Conservation (phyloP, 2,329 filamentous ascomycete genomes). For the Sclerotinia sclerotiorum region DNA sequence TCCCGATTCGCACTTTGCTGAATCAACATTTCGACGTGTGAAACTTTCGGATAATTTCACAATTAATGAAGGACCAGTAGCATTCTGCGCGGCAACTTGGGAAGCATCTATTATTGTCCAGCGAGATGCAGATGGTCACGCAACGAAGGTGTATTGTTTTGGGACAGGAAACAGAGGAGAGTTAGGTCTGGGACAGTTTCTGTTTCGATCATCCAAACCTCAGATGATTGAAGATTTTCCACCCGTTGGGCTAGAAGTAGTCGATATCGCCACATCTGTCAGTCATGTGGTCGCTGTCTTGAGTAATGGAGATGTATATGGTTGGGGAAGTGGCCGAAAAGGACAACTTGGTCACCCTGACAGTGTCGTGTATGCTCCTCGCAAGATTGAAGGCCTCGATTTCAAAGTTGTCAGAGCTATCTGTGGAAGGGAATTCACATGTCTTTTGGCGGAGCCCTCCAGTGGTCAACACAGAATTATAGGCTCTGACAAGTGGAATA, state of each 20-base stretch:
- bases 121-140: constrained; percentile 46
- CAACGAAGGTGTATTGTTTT: constrained; percentile 57
- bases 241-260: constrained; percentile 56
- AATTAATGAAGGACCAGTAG: constrained; percentile 37
- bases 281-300: constrained; percentile 75
- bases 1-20: constrained; percentile 18
- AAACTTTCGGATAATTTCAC: constrained; percentile 28
- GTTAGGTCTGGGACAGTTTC: constrained; percentile 60
- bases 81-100: constrained; percentile 72
- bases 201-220: constrained; percentile 50
- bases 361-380: constrained; percentile 57
- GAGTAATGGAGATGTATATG: constrained; percentile 73
- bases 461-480: constrained; percentile 65
- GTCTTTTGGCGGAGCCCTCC: constrained; percentile 57
- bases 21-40: constrained; percentile 30
- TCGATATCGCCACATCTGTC: constrained; percentile 70
- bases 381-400: constrained; percentile 55
- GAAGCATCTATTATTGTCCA: constrained; percentile 65
- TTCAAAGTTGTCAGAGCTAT: constrained; percentile 68
- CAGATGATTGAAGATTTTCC: constrained; percentile 62
- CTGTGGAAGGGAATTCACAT: constrained; percentile 85
- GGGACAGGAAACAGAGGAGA: constrained; percentile 72
- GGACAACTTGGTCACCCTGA: constrained; percentile 71
- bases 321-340: constrained; percentile 86
- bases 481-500: constrained; percentile 72